These are phyloP conservation scores for Euphorbia peplus DNA, from an alignment of 345 rosid species.

Conservation along the genomic window DNA sequence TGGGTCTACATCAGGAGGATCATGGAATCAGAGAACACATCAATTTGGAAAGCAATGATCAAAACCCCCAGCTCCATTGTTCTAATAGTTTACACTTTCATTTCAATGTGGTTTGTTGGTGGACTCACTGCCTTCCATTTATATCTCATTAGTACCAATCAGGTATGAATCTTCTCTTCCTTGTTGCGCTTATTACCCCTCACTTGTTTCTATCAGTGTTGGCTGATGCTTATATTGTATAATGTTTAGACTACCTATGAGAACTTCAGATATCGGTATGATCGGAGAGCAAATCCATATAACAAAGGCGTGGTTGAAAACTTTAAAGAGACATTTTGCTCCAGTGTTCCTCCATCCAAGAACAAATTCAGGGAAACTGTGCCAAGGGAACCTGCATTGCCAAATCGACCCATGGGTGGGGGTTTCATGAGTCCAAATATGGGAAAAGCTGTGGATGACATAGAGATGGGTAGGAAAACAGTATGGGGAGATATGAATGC, in stretches of 20 bases:
- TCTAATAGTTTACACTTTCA: conserved; percentile 66
- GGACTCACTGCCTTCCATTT: conserved; percentile 84
- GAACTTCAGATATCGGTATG: conserved; percentile 79
- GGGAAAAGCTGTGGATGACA: conserved; percentile 85
- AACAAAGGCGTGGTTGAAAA: conserved; percentile 65
- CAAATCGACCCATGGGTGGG: conserved; percentile 56
- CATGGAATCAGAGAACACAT: conserved; percentile 49
- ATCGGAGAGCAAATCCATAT: conserved; percentile 61
- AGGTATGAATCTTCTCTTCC: conserved; percentile 40
- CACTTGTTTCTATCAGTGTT: not conserved
- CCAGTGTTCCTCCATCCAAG: conserved; percentile 58
- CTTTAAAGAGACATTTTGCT: conserved; percentile 72
- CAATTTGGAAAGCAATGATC: conserved; percentile 78
- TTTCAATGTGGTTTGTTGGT: conserved; percentile 91
- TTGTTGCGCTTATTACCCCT: not conserved
- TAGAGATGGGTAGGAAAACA: conserved; percentile 94
- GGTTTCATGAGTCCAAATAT: conserved; percentile 96
- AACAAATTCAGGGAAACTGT: conserved; percentile 72
- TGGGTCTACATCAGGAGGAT: conserved; percentile 76
- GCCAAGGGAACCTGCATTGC: conserved; percentile 55
- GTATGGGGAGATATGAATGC: conserved; percentile 85
- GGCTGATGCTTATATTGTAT: not conserved
- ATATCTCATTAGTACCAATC: conserved; percentile 86
- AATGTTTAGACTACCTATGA: conserved; percentile 87
- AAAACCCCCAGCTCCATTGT: conserved; percentile 90